phyloP scores from a whole-genome alignment of 169 alveolate genomes.

The Toxoplasma gondii region DNA sequence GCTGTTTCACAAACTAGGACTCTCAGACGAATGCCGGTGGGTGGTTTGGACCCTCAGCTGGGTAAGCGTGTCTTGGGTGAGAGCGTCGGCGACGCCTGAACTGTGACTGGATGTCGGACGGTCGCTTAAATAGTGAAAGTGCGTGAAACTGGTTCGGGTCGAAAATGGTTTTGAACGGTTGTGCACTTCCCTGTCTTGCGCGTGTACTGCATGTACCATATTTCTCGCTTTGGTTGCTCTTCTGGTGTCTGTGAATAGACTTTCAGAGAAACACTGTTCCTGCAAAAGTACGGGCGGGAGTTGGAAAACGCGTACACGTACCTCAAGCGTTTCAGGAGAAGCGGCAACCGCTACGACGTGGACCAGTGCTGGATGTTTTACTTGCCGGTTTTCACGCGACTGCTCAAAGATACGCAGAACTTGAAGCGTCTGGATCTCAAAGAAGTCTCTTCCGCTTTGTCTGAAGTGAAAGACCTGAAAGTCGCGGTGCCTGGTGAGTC shows the following conservation, averaged over 20 bases:
- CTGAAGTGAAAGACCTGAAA: slow-evolving; percentile 80
- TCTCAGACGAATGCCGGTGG: too few relatives aligned
- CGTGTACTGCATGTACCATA: too few relatives aligned
- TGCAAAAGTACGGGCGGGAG: slow-evolving; percentile 80
- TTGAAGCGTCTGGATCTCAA: slow-evolving; percentile 80
- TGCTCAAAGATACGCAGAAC: slow-evolving; percentile 67
- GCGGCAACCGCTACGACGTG: slow-evolving; percentile 77
- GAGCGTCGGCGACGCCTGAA: too few relatives aligned
- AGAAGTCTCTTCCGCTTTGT: slow-evolving; percentile 84
- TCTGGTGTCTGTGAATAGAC: slow-evolving; percentile 14
- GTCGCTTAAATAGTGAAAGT: too few relatives aligned
- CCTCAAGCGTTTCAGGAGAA: slow-evolving; percentile 73
- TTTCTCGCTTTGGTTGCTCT: background rate
- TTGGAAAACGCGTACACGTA: slow-evolving; percentile 84
- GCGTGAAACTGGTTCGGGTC: too few relatives aligned
- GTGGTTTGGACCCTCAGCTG: too few relatives aligned
- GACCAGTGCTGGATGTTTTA: slow-evolving; percentile 66
- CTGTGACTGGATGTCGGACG: too few relatives aligned
- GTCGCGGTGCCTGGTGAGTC: slow-evolving; percentile 86
- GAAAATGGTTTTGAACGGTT: too few relatives aligned
- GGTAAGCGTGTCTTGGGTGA: too few relatives aligned
- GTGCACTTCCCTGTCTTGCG: too few relatives aligned
- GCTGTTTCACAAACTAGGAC: too few relatives aligned
- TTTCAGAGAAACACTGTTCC: slow-evolving; percentile 81
- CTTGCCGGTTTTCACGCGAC: slow-evolving; percentile 39